phyloP scores from a whole-genome alignment of 495 filamentous ascomycete genomes.

The Chaetomium fimeti region DNA sequence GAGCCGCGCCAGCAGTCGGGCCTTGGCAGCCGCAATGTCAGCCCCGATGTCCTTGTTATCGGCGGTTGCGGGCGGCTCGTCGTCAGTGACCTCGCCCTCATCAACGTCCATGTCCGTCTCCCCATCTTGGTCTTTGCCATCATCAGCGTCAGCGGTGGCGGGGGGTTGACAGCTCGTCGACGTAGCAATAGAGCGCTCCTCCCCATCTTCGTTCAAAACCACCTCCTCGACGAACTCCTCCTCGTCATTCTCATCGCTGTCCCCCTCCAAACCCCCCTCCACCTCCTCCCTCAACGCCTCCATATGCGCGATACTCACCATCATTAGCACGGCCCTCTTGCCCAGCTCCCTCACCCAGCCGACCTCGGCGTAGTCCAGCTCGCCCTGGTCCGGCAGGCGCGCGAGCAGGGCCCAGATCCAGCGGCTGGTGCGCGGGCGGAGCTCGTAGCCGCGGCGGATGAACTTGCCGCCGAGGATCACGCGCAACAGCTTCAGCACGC shows the following conservation, averaged over 20 bases:
- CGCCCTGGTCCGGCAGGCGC: conserved; percentile 55
- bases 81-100: conserved; percentile 47
- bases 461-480: conserved; percentile 46
- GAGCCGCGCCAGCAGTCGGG: conserved; percentile 54
- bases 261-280: conserved; percentile 29
- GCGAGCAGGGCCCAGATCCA: conserved; percentile 67
- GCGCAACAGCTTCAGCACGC: conserved; percentile 56
- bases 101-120: conserved; percentile 50
- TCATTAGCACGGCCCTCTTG: conserved; percentile 56
- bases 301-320: conserved; percentile 52
- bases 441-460: conserved; percentile 46
- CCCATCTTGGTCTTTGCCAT: conserved; percentile 31
- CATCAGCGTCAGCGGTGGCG: neutral
- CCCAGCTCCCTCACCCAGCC: conserved; percentile 58
- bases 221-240: conserved; percentile 31
- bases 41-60: conserved; percentile 33
- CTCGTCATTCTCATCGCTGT: conserved; percentile 29
- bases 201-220: conserved; percentile 26
- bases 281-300: conserved; percentile 43
- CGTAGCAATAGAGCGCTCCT: conserved; percentile 14
- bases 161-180: neutral
- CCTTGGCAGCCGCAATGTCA: conserved; percentile 59
- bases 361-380: conserved; percentile 57
- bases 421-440: conserved; percentile 50
- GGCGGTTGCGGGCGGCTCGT: conserved; percentile 25